These are phyloP conservation scores for Colletotrichum musae DNA, from an alignment of 2,329 filamentous ascomycete genomes.

Conservation along the genomic window DNA sequence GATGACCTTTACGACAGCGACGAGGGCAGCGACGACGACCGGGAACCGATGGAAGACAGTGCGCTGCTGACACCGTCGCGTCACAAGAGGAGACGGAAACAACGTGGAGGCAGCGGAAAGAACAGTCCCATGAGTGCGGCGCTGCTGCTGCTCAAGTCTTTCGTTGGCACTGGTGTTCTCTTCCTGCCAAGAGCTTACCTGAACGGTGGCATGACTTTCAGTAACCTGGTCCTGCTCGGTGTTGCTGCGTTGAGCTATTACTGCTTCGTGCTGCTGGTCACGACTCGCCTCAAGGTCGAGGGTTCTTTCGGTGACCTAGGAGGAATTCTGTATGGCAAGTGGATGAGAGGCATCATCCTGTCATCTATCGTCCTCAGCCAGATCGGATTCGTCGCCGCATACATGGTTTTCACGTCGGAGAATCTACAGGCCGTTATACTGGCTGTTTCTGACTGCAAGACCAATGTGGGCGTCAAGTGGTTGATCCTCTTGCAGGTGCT, in stretches of 20 bases:
- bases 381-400: constrained; percentile 93
- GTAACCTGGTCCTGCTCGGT: constrained; percentile 87
- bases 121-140: constrained; percentile 85
- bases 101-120: constrained; percentile 79
- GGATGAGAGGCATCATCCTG: constrained; percentile 90
- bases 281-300: constrained; percentile 85
- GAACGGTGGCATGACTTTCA: constrained; percentile 98
- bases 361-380: constrained; percentile 95
- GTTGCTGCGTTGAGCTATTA: constrained; percentile 94
- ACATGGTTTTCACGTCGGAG: constrained; percentile 96
- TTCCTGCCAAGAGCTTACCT: constrained; percentile 94
- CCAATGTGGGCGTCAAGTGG: constrained; percentile 86
- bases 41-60: constrained; percentile 89
- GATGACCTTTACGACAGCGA: constrained; percentile 65
- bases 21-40: constrained; percentile 71
- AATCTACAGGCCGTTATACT: constrained; percentile 96
- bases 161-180: constrained; percentile 95
- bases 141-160: constrained; percentile 92
- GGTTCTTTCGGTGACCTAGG: constrained; percentile 99
- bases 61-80: constrained; percentile 83
- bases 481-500: constrained; percentile 96
- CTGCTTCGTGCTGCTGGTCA: constrained; percentile 94
- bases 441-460: constrained; percentile 90
- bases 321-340: constrained; percentile 89
- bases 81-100: constrained; percentile 82